phyloP scores from a whole-genome alignment of 2,329 filamentous ascomycete species.

The Fusarium sp. region DNA sequence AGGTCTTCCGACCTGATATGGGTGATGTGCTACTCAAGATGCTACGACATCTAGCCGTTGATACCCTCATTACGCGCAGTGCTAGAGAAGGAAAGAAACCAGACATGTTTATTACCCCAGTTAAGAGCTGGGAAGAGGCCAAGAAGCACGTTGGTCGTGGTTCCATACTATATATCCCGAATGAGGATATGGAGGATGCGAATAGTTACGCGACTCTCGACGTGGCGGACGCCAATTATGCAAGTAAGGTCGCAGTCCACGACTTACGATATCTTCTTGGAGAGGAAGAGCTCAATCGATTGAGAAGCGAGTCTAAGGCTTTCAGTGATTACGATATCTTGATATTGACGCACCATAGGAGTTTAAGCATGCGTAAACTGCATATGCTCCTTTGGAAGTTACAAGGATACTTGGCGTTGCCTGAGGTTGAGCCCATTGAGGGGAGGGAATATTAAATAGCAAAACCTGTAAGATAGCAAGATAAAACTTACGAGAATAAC shows the following conservation, averaged over 20 bases:
- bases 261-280: slow-evolving; percentile 67
- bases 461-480: slow-evolving; percentile 8
- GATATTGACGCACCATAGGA: slow-evolving; percentile 58
- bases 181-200: slow-evolving; percentile 42
- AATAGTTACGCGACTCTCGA: slow-evolving; percentile 62
- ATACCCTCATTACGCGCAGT: slow-evolving; percentile 57
- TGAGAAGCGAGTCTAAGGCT: slow-evolving; percentile 54
- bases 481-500: background rate
- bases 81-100: slow-evolving; percentile 13
- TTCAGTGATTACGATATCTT: slow-evolving; percentile 58
- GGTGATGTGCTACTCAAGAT: slow-evolving; percentile 63
- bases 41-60: slow-evolving; percentile 62
- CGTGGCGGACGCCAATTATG: slow-evolving; percentile 52
- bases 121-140: slow-evolving; percentile 61
- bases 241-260: slow-evolving; percentile 63
- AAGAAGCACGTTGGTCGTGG: slow-evolving; percentile 57
- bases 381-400: slow-evolving; percentile 70
- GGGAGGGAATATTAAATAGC: background rate
- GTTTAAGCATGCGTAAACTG: slow-evolving; percentile 57
- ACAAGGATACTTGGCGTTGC: slow-evolving; percentile 64
- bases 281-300: slow-evolving; percentile 55
- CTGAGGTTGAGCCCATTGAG: slow-evolving; percentile 5
- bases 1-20: slow-evolving; percentile 66
- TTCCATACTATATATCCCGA: slow-evolving; percentile 60
- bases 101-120: slow-evolving; percentile 58